A percentile compares a stretch with the other conserved stretches of the same genome.
Evolutionary conservation across 73 alveolate genomes (phyloP).

Genomic region (Tetrahymena thermophila): DNA sequence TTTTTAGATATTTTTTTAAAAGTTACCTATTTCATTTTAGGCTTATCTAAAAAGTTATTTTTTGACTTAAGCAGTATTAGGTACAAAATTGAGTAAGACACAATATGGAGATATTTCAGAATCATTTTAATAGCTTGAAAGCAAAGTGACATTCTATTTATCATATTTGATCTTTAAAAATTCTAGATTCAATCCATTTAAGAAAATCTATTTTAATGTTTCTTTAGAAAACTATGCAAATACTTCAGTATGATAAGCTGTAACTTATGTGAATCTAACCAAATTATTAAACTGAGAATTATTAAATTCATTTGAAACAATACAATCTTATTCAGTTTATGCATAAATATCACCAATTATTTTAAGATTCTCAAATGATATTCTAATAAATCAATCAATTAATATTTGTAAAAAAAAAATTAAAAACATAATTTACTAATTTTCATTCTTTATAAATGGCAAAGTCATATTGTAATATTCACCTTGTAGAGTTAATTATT

Average conservation of each 20-base stretch:
- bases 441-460: not conserved
- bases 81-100: not conserved
- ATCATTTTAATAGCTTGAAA: not conserved
- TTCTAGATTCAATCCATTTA: not conserved
- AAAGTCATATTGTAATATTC: slow-evolving; percentile 23
- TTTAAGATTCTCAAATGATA: not conserved
- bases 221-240: not conserved
- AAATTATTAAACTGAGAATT: not conserved
- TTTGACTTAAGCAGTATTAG: not conserved
- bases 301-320: not conserved
- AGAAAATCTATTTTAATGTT: not conserved
- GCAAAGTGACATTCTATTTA: not conserved
- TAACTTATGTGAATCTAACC: not conserved
- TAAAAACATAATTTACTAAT: not conserved
- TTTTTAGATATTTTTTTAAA: not conserved
- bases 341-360: not conserved
- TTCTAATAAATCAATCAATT: not conserved
- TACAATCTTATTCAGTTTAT: not conserved
- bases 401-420: not conserved
- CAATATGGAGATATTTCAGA: not conserved
- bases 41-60: not conserved
- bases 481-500: slow-evolving; percentile 39
- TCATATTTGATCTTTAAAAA: not conserved
- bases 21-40: not conserved
- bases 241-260: not conserved